Evolutionary conservation across 148 eudicot species (phyloP), one percentile per base, ranked within the genome.

Genomic region (Vaccinium vitisidaea): DNA sequence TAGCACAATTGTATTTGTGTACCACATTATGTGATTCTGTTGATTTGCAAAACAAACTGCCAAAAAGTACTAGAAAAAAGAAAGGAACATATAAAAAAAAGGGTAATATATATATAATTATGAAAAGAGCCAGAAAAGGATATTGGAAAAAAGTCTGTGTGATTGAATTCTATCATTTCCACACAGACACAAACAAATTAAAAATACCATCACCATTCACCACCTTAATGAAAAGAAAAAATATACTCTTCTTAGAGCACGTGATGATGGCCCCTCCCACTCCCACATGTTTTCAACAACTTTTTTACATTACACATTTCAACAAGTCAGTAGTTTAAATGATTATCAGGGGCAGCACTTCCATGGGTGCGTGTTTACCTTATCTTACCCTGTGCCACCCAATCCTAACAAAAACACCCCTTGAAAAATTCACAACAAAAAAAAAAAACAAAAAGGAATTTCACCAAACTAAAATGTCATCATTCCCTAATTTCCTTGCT

Each of bases 151-250:
- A 49, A 80, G 23, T 53, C 81, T n/a, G 49, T 76, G 59, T 75
- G 75, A 76, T 83, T 61, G 81, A 59, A 81, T 76, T 76, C 85
- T 61, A 19, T 18, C 19, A 83, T n/a, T 49, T n/a, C 55, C 73
- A 23, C 5, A 27, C 39, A 27, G 74, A 25, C 10, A 55, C 76
- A 27, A 43, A 30, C 83, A 75, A 82, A 77, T 39, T 32, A 67
- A 30, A 23, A 59, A 83, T 75, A 7, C 43, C 23, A 27, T 80
- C 61, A 50, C 32, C 71, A 23, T 65, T 80, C 75, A 50, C 32
- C 43, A 39, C 32, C 0, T 43, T 43, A 43, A 43, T 43, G 36
- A 43, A 43, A 43, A 43, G 46, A 12, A 77, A n/a, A 77, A 77
- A 61, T 49, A 32, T 2, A 75, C 18, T 50, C 9, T 19, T 76